phyloP scores from a whole-genome alignment of 208 protist genomes.

The Wallacemonas rigidus region DNA sequence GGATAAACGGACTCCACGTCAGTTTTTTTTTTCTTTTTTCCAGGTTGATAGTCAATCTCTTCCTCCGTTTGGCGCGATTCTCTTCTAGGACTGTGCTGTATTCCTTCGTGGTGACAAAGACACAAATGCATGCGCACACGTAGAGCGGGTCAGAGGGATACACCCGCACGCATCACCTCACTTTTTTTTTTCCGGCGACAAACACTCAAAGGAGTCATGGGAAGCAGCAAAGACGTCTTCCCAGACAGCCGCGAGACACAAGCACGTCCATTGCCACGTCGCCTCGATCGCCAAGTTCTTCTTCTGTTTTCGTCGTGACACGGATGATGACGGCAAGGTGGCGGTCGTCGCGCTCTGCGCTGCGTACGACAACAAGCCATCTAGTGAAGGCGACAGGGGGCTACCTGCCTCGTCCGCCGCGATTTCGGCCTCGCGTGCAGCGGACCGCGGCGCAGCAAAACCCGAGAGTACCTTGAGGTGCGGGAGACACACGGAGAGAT shows the following conservation, averaged over 20 bases:
- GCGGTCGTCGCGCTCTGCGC: neutral
- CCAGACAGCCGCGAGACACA: constrained; percentile 2
- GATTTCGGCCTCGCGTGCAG: neutral
- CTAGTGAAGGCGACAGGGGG: neutral
- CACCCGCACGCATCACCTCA: neutral
- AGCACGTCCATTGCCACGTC: constrained; percentile 4
- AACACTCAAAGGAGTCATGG: neutral
- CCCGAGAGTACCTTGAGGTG: neutral
- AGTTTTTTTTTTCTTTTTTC: too few species aligned
- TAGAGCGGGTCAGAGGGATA: neutral
- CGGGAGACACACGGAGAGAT: neutral
- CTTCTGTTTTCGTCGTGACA: neutral
- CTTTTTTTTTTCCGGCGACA: too few species aligned
- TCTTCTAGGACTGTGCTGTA: too few species aligned
- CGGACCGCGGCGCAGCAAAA: neutral
- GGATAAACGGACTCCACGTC: too few species aligned
- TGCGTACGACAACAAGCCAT: neutral
- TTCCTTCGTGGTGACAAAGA: too few species aligned
- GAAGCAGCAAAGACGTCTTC: constrained; percentile 7
- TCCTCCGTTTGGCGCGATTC: too few species aligned
- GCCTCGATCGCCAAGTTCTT: neutral
- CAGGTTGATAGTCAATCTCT: too few species aligned
- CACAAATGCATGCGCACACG: too few species aligned
- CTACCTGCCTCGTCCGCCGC: neutral
- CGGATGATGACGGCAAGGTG: neutral